A percentile compares a stretch with the other conserved stretches of the same genome.
phyloP scores from a whole-genome alignment of 768 basidiomycete genomes.

The Hypholoma fasciculare region DNA sequence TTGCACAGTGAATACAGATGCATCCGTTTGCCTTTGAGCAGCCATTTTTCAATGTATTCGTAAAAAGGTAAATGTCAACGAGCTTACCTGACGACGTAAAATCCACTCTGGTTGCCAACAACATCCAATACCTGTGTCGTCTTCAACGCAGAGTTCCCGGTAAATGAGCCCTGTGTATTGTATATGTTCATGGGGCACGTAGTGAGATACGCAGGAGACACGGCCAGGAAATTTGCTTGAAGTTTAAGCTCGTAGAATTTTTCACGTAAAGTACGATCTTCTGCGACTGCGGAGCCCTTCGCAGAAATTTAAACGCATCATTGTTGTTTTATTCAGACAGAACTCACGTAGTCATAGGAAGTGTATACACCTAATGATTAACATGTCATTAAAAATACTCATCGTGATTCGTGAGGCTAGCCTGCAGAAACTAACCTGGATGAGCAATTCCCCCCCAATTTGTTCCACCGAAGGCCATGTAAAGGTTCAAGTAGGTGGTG shows the following conservation, averaged over 20 bases:
- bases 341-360: constrained; percentile 43
- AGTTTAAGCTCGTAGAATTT: constrained; percentile 56
- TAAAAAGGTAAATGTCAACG: neutral
- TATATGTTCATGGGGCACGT: constrained; percentile 42
- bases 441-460: constrained; percentile 47
- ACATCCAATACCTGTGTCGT: constrained; percentile 50
- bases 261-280: constrained; percentile 51
- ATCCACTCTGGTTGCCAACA: constrained; percentile 46
- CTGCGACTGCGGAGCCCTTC: constrained; percentile 50
- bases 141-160: constrained; percentile 45
- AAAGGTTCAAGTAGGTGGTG: constrained; percentile 47
- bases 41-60: neutral
- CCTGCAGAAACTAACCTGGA: constrained; percentile 25
- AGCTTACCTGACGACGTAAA: constrained; percentile 43
- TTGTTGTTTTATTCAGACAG: neutral
- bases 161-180: constrained; percentile 43
- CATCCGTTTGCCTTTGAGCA: constrained; percentile 35
- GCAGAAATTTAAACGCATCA: neutral
- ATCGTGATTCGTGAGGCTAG: neutral
- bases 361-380: constrained; percentile 36
- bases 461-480: constrained; percentile 54
- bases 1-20: constrained; percentile 36
- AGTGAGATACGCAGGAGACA: constrained; percentile 51
- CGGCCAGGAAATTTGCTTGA: constrained; percentile 50
- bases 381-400: neutral